Percentiles rank a stretch among this genome's conserved stretches.
Evolutionary conservation across 768 basidiomycete genomes (phyloP).

Genomic region (Exsudoporus frostii): DNA sequence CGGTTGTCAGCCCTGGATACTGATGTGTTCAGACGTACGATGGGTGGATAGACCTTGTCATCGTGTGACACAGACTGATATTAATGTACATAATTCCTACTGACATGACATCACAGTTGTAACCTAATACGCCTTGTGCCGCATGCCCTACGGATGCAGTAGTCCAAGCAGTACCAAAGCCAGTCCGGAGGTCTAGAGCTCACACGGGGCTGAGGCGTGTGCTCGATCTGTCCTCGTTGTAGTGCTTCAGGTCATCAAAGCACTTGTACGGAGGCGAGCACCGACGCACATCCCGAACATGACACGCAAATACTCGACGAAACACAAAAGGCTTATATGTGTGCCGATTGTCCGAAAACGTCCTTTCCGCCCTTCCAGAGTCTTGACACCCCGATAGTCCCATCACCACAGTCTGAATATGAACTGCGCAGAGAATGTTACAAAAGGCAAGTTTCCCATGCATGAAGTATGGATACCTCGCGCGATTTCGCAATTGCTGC

Average conservation of each 20-base stretch:
- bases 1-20: conserved; percentile 9
- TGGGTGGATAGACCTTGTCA: conserved; percentile 1
- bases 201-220: conserved; percentile 8
- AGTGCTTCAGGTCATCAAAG: conserved; percentile 6
- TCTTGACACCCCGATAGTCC: neutral
- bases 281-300: conserved; percentile 7
- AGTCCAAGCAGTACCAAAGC: conserved; percentile 22
- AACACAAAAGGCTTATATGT: conserved; percentile 14
- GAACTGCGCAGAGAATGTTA: conserved; percentile 22
- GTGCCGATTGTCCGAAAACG: conserved; percentile 11
- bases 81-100: conserved; percentile 30
- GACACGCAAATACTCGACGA: conserved; percentile 24
- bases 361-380: neutral
- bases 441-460: conserved; percentile 16
- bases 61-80: conserved; percentile 16
- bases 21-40: conserved; percentile 11
- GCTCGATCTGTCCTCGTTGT: neutral
- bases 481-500: conserved; percentile 19
- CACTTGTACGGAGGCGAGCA: conserved; percentile 6
- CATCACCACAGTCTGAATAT: conserved; percentile 21
- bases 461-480: conserved; percentile 19
- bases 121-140: conserved; percentile 17
- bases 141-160: conserved; percentile 17
- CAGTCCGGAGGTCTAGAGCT: conserved; percentile 6
- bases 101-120: conserved; percentile 28